phyloP scores from a whole-genome alignment of 1,284 basidiomycete genomes.

The Trichosporon inkin region DNA sequence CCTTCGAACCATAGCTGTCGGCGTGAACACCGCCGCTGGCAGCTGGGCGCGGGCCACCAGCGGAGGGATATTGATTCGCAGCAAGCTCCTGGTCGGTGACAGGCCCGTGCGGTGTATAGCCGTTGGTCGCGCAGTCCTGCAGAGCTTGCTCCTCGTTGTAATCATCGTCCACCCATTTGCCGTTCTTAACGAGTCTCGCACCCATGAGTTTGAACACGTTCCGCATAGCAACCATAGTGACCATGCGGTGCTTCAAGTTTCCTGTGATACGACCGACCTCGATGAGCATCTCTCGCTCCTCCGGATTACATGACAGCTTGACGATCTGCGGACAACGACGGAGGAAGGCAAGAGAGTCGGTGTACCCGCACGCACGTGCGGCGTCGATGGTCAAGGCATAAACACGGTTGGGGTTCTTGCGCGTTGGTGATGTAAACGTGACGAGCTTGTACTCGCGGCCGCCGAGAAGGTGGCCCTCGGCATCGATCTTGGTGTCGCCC shows the following conservation, averaged over 20 bases:
- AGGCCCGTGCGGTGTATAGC: constrained; percentile 66
- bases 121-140: constrained; percentile 65
- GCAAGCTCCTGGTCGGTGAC: constrained; percentile 68
- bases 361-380: constrained; percentile 88
- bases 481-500: constrained; percentile 88
- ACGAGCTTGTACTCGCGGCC: constrained; percentile 82
- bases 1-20: constrained; percentile 49
- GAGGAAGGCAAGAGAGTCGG: constrained; percentile 95
- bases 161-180: constrained; percentile 86
- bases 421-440: constrained; percentile 75
- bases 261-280: constrained; percentile 77
- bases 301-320: constrained; percentile 79
- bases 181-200: constrained; percentile 79
- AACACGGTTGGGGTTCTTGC: constrained; percentile 69
- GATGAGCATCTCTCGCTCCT: constrained; percentile 89
- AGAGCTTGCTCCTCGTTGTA: constrained; percentile 84
- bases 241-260: constrained; percentile 82
- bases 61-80: constrained; percentile 30
- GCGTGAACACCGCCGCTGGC: constrained; percentile 21
- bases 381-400: constrained; percentile 98
- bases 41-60: constrained; percentile 32
- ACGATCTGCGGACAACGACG: constrained; percentile 81
- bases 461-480: constrained; percentile 73
- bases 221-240: constrained; percentile 86
- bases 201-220: constrained; percentile 95